Evolutionary conservation across 805 yeast genomes (phyloP), one percentile per base, ranked within the genome.

Genomic region (Candida yuanshanica): DNA sequence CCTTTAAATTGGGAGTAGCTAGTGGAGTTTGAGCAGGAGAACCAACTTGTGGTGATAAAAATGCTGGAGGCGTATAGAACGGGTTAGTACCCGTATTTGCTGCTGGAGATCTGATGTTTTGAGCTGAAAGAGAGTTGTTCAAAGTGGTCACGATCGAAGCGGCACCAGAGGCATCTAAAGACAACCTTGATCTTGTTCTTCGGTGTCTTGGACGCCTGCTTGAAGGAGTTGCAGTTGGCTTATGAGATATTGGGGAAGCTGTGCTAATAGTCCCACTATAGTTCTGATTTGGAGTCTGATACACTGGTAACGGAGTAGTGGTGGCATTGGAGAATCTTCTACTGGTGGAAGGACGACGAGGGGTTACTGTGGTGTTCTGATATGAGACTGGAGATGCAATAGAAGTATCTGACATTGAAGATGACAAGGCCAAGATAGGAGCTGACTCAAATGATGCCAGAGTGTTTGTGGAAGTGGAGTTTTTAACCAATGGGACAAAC

Each of bases 31-130:
- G 38, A 3, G 47, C 33, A 17, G 56, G 54, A 10, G 55, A 49
- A 20, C 37, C 45, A 20, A 32, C 24, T 18, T 35, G 54, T 46
- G 78, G 77, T 13, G 75, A 66, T 35, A 69, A 39, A 36, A 69
- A 69, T 7, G 69, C 49, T 1, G 69, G 64, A 3, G 74, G 75
- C 2, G 72, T 70, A 51, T 71, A 72, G 52, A 72, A 73, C 9
- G 78, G 77, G 48, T 72, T 73, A 7, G 68, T 68, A 8, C 62
- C 61, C 27, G 31, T 32, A 9, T 36, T 14, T 4, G 39, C 25
- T 22, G 56, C 51, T 11, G 72, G 70, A 1, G 71, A 65, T 47
- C 58, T 62, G 33, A 59, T 58, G 16, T 53, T 48, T 37, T 35
- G 36, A 35, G 49, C 26, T 38, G 49, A 42, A 36, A 46, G 31